Conservation (phyloP, 192 early-diverging fungal species). For the Backusella tarrabulga region DNA sequence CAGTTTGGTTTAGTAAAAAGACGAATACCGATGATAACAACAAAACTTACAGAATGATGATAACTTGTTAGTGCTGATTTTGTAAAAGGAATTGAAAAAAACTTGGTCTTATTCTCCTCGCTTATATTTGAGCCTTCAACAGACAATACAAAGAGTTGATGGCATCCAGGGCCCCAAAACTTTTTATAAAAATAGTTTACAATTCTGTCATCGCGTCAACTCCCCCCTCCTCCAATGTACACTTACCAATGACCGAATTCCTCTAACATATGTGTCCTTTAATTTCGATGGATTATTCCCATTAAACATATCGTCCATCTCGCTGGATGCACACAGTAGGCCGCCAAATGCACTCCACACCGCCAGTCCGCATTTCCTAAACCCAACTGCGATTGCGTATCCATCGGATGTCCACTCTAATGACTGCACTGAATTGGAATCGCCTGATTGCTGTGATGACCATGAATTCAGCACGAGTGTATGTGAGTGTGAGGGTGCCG, state of each 20-base stretch:
- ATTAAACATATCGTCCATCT: conserved; percentile 22
- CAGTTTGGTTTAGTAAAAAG: background rate
- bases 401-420: conserved; percentile 77
- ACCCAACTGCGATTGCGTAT: conserved; percentile 69
- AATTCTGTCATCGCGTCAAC: too few species aligned
- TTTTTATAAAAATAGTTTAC: conserved; percentile 20
- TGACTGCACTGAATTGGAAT: conserved; percentile 38
- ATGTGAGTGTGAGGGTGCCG: conserved; percentile 50
- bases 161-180: conserved; percentile 73
- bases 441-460: background rate
- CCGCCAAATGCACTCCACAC: conserved; percentile 82
- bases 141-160: conserved; percentile 69
- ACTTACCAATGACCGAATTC: conserved; percentile 57
- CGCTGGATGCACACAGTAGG: conserved; percentile 28
- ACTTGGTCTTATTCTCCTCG: conserved; percentile 8
- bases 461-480: conserved; percentile 29
- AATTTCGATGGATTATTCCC: conserved; percentile 4
- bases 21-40: background rate
- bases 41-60: conserved; percentile 35
- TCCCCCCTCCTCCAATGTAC: too few species aligned
- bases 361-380: conserved; percentile 59
- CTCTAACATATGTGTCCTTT: conserved; percentile 59
- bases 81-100: conserved; percentile 57
- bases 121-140: conserved; percentile 14
- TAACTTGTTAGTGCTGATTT: conserved; percentile 48